Conservation (phyloP, 768 basidiomycete species). For the Podaxis sp. region DNA sequence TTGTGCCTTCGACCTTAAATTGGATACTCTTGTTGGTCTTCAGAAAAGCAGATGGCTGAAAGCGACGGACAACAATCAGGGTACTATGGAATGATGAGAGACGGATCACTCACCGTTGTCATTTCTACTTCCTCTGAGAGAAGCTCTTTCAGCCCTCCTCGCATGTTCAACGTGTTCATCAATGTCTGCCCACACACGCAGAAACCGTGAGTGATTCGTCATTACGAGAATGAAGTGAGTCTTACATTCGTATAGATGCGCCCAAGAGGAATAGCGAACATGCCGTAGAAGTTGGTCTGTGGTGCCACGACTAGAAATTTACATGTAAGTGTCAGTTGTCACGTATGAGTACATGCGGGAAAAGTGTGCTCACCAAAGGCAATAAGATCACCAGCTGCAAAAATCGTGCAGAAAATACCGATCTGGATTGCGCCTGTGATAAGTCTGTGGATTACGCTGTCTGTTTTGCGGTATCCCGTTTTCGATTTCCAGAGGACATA, state of each 20-base stretch:
- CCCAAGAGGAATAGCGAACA: conserved; percentile 33
- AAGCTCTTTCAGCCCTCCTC: conserved; percentile 7
- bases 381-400: conserved; percentile 50
- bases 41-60: background rate
- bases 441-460: conserved; percentile 49
- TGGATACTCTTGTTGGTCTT: background rate
- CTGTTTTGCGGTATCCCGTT: conserved; percentile 51
- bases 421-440: conserved; percentile 55
- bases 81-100: too few species aligned
- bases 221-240: conserved; percentile 17
- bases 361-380: conserved; percentile 22
- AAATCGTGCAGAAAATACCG: conserved; percentile 47
- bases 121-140: conserved; percentile 6
- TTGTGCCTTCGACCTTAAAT: background rate
- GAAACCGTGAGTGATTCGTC: background rate
- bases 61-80: background rate
- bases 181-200: background rate
- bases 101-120: background rate
- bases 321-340: background rate
- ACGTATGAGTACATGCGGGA: background rate
- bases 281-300: conserved; percentile 31
- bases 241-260: conserved; percentile 48
- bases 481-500: conserved; percentile 2
- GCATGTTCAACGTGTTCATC: conserved; percentile 14
- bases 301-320: conserved; percentile 24